phyloP scores from a whole-genome alignment of 2,329 filamentous ascomycete genomes.

The Alternaria dauci region DNA sequence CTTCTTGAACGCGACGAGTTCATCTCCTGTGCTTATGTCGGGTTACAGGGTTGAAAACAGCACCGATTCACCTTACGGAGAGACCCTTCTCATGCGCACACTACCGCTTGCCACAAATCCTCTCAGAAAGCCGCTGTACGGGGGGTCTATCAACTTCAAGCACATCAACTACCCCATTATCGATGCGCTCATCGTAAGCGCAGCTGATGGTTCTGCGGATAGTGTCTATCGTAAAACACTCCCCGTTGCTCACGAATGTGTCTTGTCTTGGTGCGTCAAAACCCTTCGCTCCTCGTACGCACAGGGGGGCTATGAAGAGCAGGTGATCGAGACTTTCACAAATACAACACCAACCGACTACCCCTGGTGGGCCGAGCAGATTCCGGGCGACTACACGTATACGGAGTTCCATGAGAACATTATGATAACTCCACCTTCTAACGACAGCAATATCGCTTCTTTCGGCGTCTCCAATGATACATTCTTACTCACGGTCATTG shows the following conservation, averaged over 20 bases:
- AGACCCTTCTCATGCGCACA: constrained; percentile 25
- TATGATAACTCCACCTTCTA: constrained; percentile 9
- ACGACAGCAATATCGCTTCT: not conserved
- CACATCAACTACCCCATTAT: constrained; percentile 21
- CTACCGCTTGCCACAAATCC: constrained; percentile 23
- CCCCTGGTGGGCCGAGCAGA: constrained; percentile 7
- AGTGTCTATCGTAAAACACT: constrained; percentile 20
- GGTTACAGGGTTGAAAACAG: constrained; percentile 18
- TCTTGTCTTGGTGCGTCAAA: constrained; percentile 38
- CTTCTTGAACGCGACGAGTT: constrained; percentile 33
- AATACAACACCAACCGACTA: constrained; percentile 9
- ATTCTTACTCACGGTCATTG: not conserved
- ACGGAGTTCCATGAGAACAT: constrained; percentile 11
- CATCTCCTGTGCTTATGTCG: constrained; percentile 25
- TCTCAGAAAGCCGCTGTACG: constrained; percentile 15
- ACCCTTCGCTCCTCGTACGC: constrained; percentile 28
- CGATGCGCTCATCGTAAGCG: constrained; percentile 22
- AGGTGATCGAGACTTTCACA: constrained; percentile 9
- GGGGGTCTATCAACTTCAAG: constrained; percentile 31
- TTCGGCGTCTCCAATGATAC: constrained; percentile 20
- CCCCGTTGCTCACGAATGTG: constrained; percentile 32
- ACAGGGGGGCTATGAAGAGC: constrained; percentile 24
- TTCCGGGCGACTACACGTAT: not conserved
- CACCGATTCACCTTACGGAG: constrained; percentile 1
- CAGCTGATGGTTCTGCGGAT: constrained; percentile 6